Base-by-base conservation (phyloP, 108 stramenopile species). In the Cyclotella sp. region DNA sequence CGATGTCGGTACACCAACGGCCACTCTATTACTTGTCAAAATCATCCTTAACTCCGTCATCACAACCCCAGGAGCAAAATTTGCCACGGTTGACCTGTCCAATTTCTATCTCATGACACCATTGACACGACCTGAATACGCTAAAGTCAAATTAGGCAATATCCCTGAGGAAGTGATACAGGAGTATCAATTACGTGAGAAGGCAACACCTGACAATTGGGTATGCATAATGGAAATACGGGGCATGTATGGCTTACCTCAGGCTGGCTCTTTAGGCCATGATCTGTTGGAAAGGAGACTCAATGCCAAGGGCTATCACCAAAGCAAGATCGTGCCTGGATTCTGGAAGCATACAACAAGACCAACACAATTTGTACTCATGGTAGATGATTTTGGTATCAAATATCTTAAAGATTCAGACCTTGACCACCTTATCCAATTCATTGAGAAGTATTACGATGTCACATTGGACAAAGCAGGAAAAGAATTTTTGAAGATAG, bases 101-200 rank as follows among this genome's bases (percentile, higher is more conserved):
- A 49, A 49, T 49, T 49, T 49, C 34, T 49, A 85, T 63, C 30
- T 87, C 14, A 58, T 49, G 47, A 49, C 47, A n/a, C 47, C 47
- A 9, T 49, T 49, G 47, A 49, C 3, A 9, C 47, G 9, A n/a
- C 47, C 47, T 49, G 15, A 49, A n/a, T 49, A 49, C 9, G n/a
- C 47, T 7, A 49, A 49, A 9, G 9, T 49, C 1, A 16, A 49
- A 49, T 73, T 22, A 78, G 84, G 9, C 22, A 34, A 19, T 69
- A 84, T 41, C 59, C 82, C 73, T 81, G 14, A 58, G 21, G 55
- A 58, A 24, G 24, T 58, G 3, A 58, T 58, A 3, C 3, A 58
- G 3, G 13, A 58, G 21, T 58, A 58, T 9, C 1, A 58, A 2
- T 21, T 58, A 21, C 19, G 9, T 14, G 26, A 7, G 24, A 27